Percentiles rank a stretch among this genome's conserved stretches.
phyloP scores from a whole-genome alignment of 352 stramenopile genomes.

The Plasmopara halstedii region DNA sequence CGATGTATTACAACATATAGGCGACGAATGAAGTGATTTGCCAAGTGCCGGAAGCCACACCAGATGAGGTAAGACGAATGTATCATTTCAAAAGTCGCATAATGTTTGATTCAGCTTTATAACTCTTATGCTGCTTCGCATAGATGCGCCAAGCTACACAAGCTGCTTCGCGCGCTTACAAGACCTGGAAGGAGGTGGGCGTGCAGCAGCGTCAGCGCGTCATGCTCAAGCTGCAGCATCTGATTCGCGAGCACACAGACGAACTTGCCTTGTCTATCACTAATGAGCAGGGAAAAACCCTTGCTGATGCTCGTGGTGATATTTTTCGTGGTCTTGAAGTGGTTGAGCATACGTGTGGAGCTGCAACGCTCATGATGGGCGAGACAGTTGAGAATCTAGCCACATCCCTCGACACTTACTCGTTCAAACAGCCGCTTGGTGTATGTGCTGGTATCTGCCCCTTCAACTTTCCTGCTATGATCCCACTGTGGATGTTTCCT shows the following conservation, averaged over 20 bases:
- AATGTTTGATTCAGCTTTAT: neutral
- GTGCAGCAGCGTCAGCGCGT: conserved; percentile 91
- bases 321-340: conserved; percentile 94
- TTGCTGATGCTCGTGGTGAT: conserved; percentile 93
- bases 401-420: conserved; percentile 92
- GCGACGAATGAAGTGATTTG: conserved; percentile 87
- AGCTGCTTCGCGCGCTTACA: conserved; percentile 78
- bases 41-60: conserved; percentile 81
- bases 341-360: conserved; percentile 70
- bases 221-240: conserved; percentile 94
- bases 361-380: conserved; percentile 87
- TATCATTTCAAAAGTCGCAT: neutral
- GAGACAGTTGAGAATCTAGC: conserved; percentile 92
- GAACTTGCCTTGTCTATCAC: conserved; percentile 94
- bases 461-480: conserved; percentile 98
- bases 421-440: conserved; percentile 93
- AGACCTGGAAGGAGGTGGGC: conserved; percentile 89
- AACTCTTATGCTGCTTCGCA: neutral
- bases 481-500: conserved; percentile 92
- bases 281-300: conserved; percentile 88
- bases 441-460: conserved; percentile 90
- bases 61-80: conserved; percentile 45
- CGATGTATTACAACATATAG: conserved; percentile 2
- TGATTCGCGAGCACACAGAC: conserved; percentile 93
- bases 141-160: conserved; percentile 84